Base-by-base conservation (phyloP, 208 protist species). In the Plasmodiophora brassicae region DNA sequence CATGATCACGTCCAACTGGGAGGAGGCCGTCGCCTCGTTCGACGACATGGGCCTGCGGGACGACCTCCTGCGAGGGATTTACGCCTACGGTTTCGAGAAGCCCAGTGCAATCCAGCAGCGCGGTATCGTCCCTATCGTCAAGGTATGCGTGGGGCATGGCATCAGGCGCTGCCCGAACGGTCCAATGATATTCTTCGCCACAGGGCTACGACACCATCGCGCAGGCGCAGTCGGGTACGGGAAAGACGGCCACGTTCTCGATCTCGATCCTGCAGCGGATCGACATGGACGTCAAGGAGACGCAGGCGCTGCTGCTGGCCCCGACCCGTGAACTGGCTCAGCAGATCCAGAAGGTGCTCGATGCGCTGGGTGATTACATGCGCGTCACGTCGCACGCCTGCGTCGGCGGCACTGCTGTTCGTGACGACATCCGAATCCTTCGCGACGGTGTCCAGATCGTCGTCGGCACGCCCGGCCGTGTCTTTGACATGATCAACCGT, bases 241-340 rank as follows among this genome's bases (percentile, higher is more conserved):
- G 98, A 87, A 99, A 99, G 94, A 99, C 98, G 25, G 98, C 97
- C 46, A 98, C 98, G 36, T 99, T 99, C 92, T 95, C 95, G 65
- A 95, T 99, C 50, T 87, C 60, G 8, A 28, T 92, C 25, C 90
- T 93, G 93, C 84, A 93, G 46, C 78, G 88, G 44, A 91, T 98
- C 85, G 92, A 98, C 88, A 43, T 93, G 39, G 90, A 88, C 41
- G 57, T 91, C 38, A 92, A 94, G n/a, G 92, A 95, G 83, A 94
- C 95, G 54, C 97, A 99, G 91, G 96, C 94, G 20, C 93, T 99
- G 35, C 94, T 99, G 53, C 93, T 99, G 0, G 96, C 96, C 25
- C 98, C 98, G 0, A 99, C 97, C 38, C 94, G 98, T 44, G 98
- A 99, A 92, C 94, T 99, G 20, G 98, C 97, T 44, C 86, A 94